Evolutionary conservation across 2,329 filamentous ascomycete genomes (phyloP).

Genomic region (Geosmithia flava): DNA sequence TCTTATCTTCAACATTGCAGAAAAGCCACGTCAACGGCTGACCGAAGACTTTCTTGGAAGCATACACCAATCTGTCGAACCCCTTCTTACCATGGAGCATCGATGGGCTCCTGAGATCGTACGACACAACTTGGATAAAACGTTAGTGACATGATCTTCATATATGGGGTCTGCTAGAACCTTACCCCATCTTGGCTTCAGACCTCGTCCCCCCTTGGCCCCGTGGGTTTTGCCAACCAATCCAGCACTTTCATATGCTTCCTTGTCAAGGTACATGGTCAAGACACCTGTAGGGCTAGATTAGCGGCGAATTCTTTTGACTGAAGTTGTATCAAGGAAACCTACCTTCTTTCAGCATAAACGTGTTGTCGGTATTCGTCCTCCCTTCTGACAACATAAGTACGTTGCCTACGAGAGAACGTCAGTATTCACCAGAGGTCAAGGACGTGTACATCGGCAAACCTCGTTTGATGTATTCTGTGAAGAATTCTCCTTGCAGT

Average conservation of each 20-base stretch:
- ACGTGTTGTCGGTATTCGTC: slow-evolving; percentile 57
- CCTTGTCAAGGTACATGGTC: slow-evolving; percentile 65
- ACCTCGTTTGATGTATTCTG: slow-evolving; percentile 74
- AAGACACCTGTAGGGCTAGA: slow-evolving; percentile 43
- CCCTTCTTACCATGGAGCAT: slow-evolving; percentile 79
- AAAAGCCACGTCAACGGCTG: slow-evolving; percentile 66
- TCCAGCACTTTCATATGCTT: slow-evolving; percentile 72
- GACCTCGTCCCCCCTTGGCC: slow-evolving; percentile 40
- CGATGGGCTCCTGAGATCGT: slow-evolving; percentile 58
- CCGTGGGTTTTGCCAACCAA: slow-evolving; percentile 60
- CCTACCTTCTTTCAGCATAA: slow-evolving; percentile 55
- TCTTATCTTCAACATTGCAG: slow-evolving; percentile 37
- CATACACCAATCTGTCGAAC: slow-evolving; percentile 67
- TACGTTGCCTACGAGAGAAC: slow-evolving; percentile 50
- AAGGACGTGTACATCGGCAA: slow-evolving; percentile 2
- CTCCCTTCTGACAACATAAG: slow-evolving; percentile 75
- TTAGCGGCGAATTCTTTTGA: background rate
- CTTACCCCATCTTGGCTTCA: slow-evolving; percentile 65
- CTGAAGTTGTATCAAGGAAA: background rate
- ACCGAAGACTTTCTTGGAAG: slow-evolving; percentile 65
- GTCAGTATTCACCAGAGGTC: background rate
- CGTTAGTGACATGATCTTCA: background rate
- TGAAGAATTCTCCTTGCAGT: slow-evolving; percentile 65
- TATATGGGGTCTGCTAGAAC: slow-evolving; percentile 1
- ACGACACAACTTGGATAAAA: slow-evolving; percentile 50